Conservation (phyloP, 257 asterid genomes). For the Forsythia suspensa region DNA sequence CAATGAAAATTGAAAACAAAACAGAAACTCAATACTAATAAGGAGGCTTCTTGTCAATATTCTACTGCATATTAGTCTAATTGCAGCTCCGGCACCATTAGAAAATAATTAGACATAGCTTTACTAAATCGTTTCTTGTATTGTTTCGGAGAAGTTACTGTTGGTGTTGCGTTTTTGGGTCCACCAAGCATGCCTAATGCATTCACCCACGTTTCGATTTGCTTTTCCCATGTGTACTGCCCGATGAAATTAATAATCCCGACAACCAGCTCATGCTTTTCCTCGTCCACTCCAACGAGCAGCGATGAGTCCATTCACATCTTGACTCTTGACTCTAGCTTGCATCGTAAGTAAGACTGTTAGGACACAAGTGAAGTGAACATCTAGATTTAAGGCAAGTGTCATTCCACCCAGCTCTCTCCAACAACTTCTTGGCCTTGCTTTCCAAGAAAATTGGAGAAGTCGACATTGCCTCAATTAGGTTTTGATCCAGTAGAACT, state of each 20-base stretch:
- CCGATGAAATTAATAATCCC: slow-evolving; percentile 86
- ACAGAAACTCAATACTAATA: too few species aligned
- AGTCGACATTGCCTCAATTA: slow-evolving; percentile 79
- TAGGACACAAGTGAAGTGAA: not conserved
- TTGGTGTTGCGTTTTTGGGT: slow-evolving; percentile 65
- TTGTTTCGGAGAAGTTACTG: slow-evolving; percentile 69
- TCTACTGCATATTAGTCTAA: too few species aligned
- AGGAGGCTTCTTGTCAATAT: too few species aligned
- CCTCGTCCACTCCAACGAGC: slow-evolving; percentile 77
- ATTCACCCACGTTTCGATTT: slow-evolving; percentile 84
- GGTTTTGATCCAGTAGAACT: slow-evolving; percentile 81
- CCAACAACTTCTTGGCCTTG: slow-evolving; percentile 66
- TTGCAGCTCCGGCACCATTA: slow-evolving; percentile 65
- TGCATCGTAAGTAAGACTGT: slow-evolving; percentile 1
- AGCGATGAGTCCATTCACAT: slow-evolving; percentile 82
- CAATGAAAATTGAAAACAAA: too few species aligned
- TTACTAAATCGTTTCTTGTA: slow-evolving; percentile 80
- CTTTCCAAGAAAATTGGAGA: slow-evolving; percentile 83
- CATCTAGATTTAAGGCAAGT: slow-evolving; percentile 25
- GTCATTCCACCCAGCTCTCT: slow-evolving; percentile 89
- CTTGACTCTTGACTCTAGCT: slow-evolving; percentile 48
- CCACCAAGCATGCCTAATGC: slow-evolving; percentile 80
- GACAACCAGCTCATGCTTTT: slow-evolving; percentile 64
- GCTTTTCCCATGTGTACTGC: slow-evolving; percentile 92
- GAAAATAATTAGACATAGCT: slow-evolving; percentile 83